A percentile compares a stretch with the other conserved stretches of the same genome.
Conservation (phyloP, 2,329 filamentous ascomycete species). For the Calonectria honghensis region DNA sequence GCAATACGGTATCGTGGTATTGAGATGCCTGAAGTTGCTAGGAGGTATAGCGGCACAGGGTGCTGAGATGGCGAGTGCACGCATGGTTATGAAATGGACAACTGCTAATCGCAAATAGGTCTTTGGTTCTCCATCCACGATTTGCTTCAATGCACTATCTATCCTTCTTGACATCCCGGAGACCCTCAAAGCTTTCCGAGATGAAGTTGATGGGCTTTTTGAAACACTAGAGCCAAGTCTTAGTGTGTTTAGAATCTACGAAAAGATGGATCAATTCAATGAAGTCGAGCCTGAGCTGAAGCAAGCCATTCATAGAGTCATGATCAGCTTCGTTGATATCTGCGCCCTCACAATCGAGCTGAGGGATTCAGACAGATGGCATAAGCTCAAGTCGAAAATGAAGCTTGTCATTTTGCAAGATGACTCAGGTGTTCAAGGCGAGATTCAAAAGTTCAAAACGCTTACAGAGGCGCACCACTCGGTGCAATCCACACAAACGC, state of each 20-base stretch:
- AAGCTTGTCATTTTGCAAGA: constrained; percentile 7
- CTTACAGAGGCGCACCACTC: constrained; percentile 9
- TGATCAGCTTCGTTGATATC: constrained; percentile 16
- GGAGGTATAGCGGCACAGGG: constrained; percentile 2
- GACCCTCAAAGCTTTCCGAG: constrained; percentile 4
- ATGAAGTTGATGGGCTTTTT: constrained; percentile 3
- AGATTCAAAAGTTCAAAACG: constrained; percentile 18
- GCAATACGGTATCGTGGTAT: background rate
- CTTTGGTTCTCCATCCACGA: background rate
- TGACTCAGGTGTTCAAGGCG: constrained; percentile 5
- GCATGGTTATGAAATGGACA: background rate
- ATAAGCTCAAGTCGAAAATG: constrained; percentile 1
- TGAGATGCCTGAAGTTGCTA: constrained; percentile 4
- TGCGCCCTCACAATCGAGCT: constrained; percentile 17
- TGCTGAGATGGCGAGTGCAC: background rate
- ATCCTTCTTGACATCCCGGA: constrained; percentile 13
- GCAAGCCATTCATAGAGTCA: constrained; percentile 10
- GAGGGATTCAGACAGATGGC: constrained; percentile 8
- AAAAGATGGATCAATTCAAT: constrained; percentile 22
- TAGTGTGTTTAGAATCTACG: constrained; percentile 12
- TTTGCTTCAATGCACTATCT: constrained; percentile 14
- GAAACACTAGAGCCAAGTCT: constrained; percentile 9
- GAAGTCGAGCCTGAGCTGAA: constrained; percentile 13
- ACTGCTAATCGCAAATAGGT: background rate
- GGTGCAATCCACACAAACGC: constrained; percentile 10